Evolutionary conservation across 1,284 basidiomycete species (phyloP), one percentile per base, ranked within the genome.

Genomic region (Austroboletus sp.): DNA sequence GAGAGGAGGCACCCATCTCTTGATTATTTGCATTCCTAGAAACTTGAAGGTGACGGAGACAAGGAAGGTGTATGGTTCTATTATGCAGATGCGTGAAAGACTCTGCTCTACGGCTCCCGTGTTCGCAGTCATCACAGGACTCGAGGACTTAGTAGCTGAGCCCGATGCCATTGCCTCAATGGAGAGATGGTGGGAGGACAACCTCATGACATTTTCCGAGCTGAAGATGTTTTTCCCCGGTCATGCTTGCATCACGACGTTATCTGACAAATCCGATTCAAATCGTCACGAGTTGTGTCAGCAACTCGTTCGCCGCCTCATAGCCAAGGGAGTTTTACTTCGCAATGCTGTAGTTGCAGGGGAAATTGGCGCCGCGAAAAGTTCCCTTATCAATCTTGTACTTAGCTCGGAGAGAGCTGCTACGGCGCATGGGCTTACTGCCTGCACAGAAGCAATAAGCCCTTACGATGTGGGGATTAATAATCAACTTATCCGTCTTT

Each of bases 221-320:
- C 52, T 45, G 40, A 40, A 35, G 19, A 60, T 62, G 55, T 4
- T 8, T 3, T 66, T 69, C 46, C 49, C 49, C 3, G 52, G 42
- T 6, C 58, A 66, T 25, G 66, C 63, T 26, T 66, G 61, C 44
- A 44, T 66, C 46, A 66, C 63, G 1, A 66, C 63, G 0, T 29
- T 63, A 9, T 36, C 51, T 2, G 65, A 66, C 21, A 44, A 42
- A 19, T 63, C 51, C 11, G 41, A 65, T 42, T 58, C 62, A 15
- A 52, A 34, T 29, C 60, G 62, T 25, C 51, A 21, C 13, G 42
- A 46, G 0, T 8, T 40, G 29, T 60, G 58, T 35, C 59, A 58
- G 35, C 21, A 27, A 25, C 51, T 51, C 26, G 52, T 54, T 34
- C 60, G 52, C 16, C 37, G 41, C 9, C 50, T 63, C 39, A 54